Conservation (phyloP, 1,139 yeast species). For the Debaryomycetaceae sp. region DNA sequence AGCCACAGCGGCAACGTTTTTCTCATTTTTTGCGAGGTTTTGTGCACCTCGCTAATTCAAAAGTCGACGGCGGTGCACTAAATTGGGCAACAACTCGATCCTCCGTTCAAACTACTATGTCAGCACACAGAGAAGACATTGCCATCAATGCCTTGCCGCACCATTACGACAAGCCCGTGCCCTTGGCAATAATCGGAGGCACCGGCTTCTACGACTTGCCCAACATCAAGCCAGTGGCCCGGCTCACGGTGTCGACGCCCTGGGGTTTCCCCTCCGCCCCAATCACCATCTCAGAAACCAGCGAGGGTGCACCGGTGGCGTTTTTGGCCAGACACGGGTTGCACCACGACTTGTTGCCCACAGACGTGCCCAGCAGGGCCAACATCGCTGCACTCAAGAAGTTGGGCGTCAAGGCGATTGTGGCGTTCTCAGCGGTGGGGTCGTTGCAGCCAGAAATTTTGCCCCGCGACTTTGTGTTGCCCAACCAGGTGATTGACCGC, state of each 20-base stretch:
- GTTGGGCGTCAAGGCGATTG: constrained; percentile 79
- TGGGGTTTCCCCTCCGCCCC: constrained; percentile 98
- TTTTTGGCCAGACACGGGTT: constrained; percentile 93
- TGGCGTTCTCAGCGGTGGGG: constrained; percentile 96
- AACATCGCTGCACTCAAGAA: constrained; percentile 93
- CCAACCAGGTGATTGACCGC: constrained; percentile 93
- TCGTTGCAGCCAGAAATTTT: constrained; percentile 83
- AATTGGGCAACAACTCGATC: too few species aligned
- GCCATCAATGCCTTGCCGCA: constrained; percentile 31
- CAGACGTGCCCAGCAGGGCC: constrained; percentile 90
- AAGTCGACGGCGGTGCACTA: too few species aligned
- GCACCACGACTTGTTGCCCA: constrained; percentile 83
- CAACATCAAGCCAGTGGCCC: constrained; percentile 79
- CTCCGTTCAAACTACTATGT: constrained; percentile 18
- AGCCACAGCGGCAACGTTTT: too few species aligned
- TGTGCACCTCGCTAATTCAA: too few species aligned
- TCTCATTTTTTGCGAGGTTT: too few species aligned
- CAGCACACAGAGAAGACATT: constrained; percentile 33
- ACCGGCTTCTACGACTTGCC: constrained; percentile 93
- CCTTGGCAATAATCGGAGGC: constrained; percentile 91
- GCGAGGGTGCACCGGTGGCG: constrained; percentile 80
- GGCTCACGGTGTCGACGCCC: constrained; percentile 78
- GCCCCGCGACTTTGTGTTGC: constrained; percentile 93
- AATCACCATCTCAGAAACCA: constrained; percentile 78
- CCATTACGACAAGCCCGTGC: constrained; percentile 43